Evolutionary conservation across 2,329 filamentous ascomycete genomes (phyloP), one percentile per base, ranked within the genome.

Genomic region (Claviceps sp.): DNA sequence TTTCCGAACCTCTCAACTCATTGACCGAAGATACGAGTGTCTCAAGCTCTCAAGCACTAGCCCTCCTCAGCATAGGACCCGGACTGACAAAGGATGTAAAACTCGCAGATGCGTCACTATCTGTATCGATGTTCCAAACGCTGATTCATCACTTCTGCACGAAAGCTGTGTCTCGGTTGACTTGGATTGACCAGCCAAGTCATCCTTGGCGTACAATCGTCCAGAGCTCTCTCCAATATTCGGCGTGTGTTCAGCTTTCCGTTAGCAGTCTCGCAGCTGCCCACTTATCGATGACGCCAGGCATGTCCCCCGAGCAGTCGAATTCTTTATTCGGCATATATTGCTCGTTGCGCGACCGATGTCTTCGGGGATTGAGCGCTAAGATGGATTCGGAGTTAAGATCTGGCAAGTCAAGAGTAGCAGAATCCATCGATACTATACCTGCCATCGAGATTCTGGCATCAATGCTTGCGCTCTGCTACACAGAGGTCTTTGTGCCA

Each of bases 161-260:
- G 22, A 53, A 54, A 22, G 57, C 57, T 42, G 52, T 56, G 14
- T 55, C 57, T 14, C 54, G 56, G 5, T 40, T 59, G 38, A 58
- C 57, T 16, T 59, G 58, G 57, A 54, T 59, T 34, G 58, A 59
- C 18, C 55, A 54, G 37, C 57, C 58, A 13, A 48, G 52, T 18
- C 55, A 55, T 36, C 58, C 56, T 4, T 56, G 57, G 58, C 53
- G 58, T 37, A 44, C 53, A 11, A 55, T 51, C 9, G 52, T 56
- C 42, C 49, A 44, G 7, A 50, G 46, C 18, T 50, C 54, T 16
- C 52, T 57, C 1, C 52, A 54, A 5, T 41, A 53, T 13, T 58
- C 57, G 13, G 40, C 57, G 2, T 57, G 55, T 18, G 50, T 59
- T 16, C 55, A 54, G 5, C 52, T 59, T 5, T 54, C 57, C 2